These are phyloP conservation scores for Cercospora nicotianae DNA, from an alignment of 2,329 filamentous ascomycete genomes.

Conservation along the genomic window DNA sequence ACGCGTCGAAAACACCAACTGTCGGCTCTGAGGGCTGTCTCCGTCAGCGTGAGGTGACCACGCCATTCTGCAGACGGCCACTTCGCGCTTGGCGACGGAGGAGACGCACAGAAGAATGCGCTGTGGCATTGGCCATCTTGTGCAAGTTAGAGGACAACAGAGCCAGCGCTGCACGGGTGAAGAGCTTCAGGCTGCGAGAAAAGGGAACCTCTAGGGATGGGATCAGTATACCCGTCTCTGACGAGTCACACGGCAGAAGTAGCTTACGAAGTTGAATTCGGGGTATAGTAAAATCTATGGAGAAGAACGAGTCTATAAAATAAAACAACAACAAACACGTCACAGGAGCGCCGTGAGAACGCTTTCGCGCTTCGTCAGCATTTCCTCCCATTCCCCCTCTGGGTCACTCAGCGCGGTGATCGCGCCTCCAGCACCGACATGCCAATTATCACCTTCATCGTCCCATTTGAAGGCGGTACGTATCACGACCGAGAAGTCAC, in stretches of 20 bases:
- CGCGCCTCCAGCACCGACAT: slow-evolving; percentile 84
- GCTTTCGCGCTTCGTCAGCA: slow-evolving; percentile 55
- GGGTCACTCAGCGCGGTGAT: slow-evolving; percentile 81
- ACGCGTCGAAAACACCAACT: background rate
- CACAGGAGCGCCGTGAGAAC: slow-evolving; percentile 27
- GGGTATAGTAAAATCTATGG: slow-evolving; percentile 13
- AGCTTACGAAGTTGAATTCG: slow-evolving; percentile 23
- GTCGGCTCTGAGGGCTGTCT: background rate
- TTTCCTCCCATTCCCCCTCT: slow-evolving; percentile 83
- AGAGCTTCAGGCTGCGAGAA: background rate
- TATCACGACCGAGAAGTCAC: slow-evolving; percentile 91
- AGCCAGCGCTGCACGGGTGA: background rate
- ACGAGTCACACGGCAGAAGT: background rate
- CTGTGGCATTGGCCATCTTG: background rate
- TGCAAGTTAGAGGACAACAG: background rate
- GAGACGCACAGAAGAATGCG: background rate
- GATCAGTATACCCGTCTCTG: background rate
- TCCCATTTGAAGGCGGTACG: slow-evolving; percentile 75
- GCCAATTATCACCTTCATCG: slow-evolving; percentile 65
- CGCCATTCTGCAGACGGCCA: background rate
- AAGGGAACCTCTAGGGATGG: background rate
- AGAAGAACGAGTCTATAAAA: background rate
- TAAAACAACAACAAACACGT: background rate
- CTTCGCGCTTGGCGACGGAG: background rate
- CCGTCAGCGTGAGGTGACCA: background rate